Percentiles rank a stretch among this genome's conserved stretches.
phyloP scores from a whole-genome alignment of 164 flowering plant genomes.

The Vitis riparia region DNA sequence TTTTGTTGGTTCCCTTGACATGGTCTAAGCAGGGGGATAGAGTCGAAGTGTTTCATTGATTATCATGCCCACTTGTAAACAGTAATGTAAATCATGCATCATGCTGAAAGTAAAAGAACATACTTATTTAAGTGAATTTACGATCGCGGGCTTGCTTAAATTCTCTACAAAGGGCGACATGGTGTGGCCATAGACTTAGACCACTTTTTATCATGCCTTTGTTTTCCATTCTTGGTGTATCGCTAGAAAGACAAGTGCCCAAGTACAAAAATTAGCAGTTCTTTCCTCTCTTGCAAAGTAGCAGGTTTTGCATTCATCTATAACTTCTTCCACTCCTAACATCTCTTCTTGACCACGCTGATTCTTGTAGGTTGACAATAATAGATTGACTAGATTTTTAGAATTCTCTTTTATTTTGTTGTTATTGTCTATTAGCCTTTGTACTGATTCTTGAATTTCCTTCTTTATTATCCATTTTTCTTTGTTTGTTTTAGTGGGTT shows the following conservation, averaged over 20 bases:
- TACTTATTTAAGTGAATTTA: no score
- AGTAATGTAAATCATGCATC: background rate
- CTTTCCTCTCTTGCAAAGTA: slow-evolving; percentile 80
- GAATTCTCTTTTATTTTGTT: slow-evolving; percentile 22
- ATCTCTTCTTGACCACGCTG: slow-evolving; percentile 37
- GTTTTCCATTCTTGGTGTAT: slow-evolving; percentile 68
- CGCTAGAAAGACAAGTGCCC: slow-evolving; percentile 42
- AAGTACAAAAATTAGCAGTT: slow-evolving; percentile 57
- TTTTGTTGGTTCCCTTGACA: slow-evolving; percentile 6
- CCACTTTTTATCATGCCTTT: slow-evolving; percentile 60
- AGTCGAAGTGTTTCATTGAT: slow-evolving; percentile 35
- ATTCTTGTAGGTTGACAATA: slow-evolving; percentile 41
- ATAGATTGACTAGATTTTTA: slow-evolving; percentile 25
- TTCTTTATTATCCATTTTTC: slow-evolving; percentile 45
- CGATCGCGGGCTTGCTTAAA: no score
- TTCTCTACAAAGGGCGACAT: no score
- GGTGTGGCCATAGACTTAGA: slow-evolving; percentile 22
- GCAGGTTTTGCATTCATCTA: slow-evolving; percentile 76
- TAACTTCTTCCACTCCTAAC: slow-evolving; percentile 48
- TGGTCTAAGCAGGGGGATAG: slow-evolving; percentile 17
- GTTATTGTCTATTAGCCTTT: slow-evolving; percentile 20
- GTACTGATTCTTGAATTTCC: slow-evolving; percentile 31
- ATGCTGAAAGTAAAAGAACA: no score
- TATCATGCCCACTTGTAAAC: slow-evolving; percentile 32
- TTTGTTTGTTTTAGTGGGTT: slow-evolving; percentile 48